Evolutionary conservation across 176 grass and related monocot species (phyloP).

Genomic region (Rhynchospora breviuscula): DNA sequence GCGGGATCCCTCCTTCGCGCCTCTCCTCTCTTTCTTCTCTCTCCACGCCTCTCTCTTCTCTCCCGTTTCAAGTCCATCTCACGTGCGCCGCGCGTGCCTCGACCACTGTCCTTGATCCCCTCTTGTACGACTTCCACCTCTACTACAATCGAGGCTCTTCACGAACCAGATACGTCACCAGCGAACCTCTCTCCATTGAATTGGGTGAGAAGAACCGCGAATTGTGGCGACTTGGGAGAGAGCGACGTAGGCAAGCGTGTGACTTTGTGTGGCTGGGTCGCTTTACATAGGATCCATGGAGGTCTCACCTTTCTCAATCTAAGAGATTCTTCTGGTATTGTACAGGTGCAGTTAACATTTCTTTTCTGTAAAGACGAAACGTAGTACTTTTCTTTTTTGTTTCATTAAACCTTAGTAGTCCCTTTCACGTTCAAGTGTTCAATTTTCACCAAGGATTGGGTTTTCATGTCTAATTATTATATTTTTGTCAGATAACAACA

Average conservation of each 20-base stretch:
- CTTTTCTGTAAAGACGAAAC: background rate
- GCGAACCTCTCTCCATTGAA: conserved; percentile 38
- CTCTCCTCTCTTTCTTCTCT: conserved; percentile 54
- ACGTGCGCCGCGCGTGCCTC: background rate
- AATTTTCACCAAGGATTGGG: background rate
- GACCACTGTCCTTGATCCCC: conserved; percentile 6
- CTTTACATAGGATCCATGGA: conserved; percentile 64
- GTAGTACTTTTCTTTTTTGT: background rate
- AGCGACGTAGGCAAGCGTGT: conserved; percentile 64
- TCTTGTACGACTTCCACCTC: conserved; percentile 41
- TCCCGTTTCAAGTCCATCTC: conserved; percentile 20
- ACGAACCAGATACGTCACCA: conserved; percentile 3
- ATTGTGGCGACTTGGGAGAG: conserved; percentile 56
- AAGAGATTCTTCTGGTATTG: conserved; percentile 62
- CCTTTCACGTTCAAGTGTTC: background rate
- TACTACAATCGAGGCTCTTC: conserved; percentile 25
- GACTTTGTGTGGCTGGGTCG: conserved; percentile 89
- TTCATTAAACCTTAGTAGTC: background rate
- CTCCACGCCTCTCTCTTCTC: conserved; percentile 29
- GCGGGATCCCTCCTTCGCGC: conserved; percentile 56
- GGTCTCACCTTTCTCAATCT: conserved; percentile 87
- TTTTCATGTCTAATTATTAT: conserved; percentile 6
- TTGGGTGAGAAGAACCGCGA: conserved; percentile 54
- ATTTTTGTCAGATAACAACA: conserved; percentile 51
- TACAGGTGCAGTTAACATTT: conserved; percentile 40